Base-by-base conservation (phyloP, 805 yeast genomes). In the Lipomyces kockii region DNA sequence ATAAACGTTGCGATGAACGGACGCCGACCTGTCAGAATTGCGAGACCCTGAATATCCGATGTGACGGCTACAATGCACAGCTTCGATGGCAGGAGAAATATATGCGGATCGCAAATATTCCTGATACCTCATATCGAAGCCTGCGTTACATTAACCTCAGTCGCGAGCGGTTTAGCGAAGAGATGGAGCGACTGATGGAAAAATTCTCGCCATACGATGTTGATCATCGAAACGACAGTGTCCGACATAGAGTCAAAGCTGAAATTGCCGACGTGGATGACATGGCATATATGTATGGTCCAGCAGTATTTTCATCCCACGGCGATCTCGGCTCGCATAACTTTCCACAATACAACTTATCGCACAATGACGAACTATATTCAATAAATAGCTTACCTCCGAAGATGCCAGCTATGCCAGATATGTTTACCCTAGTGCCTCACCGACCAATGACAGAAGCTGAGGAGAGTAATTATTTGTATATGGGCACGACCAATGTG, bases 21-120 rank as follows among this genome's bases (percentile, higher is more conserved):
- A 85, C 86, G 74, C 92, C 92, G 4, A 81, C 82, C 66, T 88
- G 92, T 73, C 75, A 82, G n/a, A 81, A 82, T 52, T 88, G 92
- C 75, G 81, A 77, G 56, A 84, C 85, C 73, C 87, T 89, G 11
- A 84, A 86, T 7, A 87, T 80, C 2, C 89, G 88, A 2, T 92
- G 97, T 78, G 86, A 53, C 25, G 63, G 63, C 29, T 61, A 61
- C 49, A 56, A 27, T 12, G 27, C 62, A 2, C 62, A 20, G 62
- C 62, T 61, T 27, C 46, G 63, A 14, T 61, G 63, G 63, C 63
- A 61, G 22, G 63, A 61, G 0, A 20, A 34, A 35, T 29, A 64
- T n/a, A 54, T 37, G 27, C 61, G 35, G 51, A 35, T n/a, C 12
- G 63, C 14, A 29, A n/a, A 27, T 20, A 56, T 61, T 20, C 60